Base-by-base conservation (phyloP, 495 filamentous ascomycete genomes). In the Bombardia bombarda region DNA sequence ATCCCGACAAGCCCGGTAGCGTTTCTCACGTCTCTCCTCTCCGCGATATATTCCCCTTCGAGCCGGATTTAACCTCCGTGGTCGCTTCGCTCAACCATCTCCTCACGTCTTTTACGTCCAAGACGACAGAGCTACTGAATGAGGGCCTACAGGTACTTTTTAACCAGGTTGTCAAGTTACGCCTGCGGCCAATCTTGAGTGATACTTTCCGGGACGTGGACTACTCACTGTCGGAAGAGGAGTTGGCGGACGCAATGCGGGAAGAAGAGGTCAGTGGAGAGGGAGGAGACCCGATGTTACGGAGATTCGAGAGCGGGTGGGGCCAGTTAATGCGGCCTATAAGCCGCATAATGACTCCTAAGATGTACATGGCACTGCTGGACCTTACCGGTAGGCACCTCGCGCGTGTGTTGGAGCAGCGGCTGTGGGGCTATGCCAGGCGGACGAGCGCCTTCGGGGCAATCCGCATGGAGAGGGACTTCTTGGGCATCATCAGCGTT, bases 141-240 rank as follows among this genome's bases (percentile, higher is more conserved):
- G 90, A 95, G 50, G 87, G 84, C 16, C 75, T 92, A 38, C 72
- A 79, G 52, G 90, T 90, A 13, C 72, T 90, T 34, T 95, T 93
- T 67, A 83, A 87, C 58, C 83, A 89, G 49, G 82, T 95, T 21
- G 69, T 96, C 52, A 92, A 90, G 52, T 80, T 82, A 21, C 85
- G 87, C 19, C 72, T 98, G 17, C 81, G 92, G 2, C 87, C 87
- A 0, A 77, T 95, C 23, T 73, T 97, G 12, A 74, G 81, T 21
- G 90, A 97, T 45, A 76, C 88, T 4, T 98, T 95, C 70, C 82
- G 89, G 17, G 90, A 95, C 57, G 82, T 86, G 24, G 88, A 95
- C 58, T 98, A 98, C 68, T 56, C 59, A 30, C 58, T 71, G 6
- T 61, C 63, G 2, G 67, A 73, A 53, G 74, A 75, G 3, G 72